A percentile compares a stretch with the other conserved stretches of the same genome.
Conservation (phyloP, 495 filamentous ascomycete species). For the Echria macrotheca region DNA sequence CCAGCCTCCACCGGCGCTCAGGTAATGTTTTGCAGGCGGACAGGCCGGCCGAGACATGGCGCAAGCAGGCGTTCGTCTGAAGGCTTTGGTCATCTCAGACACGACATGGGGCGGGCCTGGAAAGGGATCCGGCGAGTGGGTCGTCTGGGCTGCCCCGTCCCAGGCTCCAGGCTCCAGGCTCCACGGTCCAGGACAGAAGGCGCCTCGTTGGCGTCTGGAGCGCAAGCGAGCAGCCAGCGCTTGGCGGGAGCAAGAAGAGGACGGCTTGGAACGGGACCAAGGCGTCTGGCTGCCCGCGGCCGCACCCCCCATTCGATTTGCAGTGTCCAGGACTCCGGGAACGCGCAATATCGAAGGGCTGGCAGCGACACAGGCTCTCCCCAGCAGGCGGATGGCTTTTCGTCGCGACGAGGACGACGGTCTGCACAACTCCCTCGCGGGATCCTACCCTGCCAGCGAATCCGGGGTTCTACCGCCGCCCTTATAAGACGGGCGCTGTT, state of each 20-base stretch:
- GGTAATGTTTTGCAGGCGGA: constrained; percentile 12
- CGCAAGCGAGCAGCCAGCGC: too few relatives aligned
- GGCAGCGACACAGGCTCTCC: constrained; percentile 6
- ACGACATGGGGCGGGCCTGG: neutral
- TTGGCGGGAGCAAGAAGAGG: too few relatives aligned
- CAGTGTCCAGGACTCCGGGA: constrained; percentile 11
- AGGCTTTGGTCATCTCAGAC: constrained; percentile 9
- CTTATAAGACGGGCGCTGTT: constrained; percentile 25
- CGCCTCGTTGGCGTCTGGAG: too few relatives aligned
- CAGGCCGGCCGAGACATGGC: constrained; percentile 16
- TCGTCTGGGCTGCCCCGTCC: neutral
- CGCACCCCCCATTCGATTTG: too few relatives aligned
- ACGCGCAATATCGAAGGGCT: constrained; percentile 5
- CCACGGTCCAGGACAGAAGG: too few relatives aligned
- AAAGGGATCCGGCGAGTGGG: neutral
- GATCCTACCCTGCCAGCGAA: constrained; percentile 32
- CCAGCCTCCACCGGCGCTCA: constrained; percentile 1
- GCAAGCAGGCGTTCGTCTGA: constrained; percentile 7
- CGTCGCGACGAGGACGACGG: constrained; percentile 6
- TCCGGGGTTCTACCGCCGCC: constrained; percentile 27
- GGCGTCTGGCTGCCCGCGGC: too few relatives aligned
- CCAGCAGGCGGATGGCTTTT: constrained; percentile 4
- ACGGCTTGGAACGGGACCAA: too few relatives aligned
- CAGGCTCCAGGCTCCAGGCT: neutral
- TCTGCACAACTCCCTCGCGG: constrained; percentile 27